Evolutionary conservation across 306 rosid species (phyloP).

Genomic region (Erythrophleum fordii): DNA sequence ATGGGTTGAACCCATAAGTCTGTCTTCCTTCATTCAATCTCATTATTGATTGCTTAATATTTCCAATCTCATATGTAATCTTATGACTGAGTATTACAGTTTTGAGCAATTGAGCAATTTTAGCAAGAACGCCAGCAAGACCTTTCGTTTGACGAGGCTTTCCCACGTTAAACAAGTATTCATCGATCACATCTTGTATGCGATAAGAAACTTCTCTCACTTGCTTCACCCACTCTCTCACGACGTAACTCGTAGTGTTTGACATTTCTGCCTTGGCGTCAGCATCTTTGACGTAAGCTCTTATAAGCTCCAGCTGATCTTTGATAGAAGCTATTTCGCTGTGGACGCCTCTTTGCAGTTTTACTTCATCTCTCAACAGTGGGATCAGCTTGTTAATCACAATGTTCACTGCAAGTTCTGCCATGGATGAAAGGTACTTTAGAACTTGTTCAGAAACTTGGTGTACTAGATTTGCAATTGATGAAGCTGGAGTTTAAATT

Average conservation of each 20-base stretch:
- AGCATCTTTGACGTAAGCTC: neutral
- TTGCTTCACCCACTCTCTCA: slow-evolving; percentile 8
- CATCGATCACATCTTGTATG: too few relatives aligned
- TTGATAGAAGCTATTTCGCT: neutral
- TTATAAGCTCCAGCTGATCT: neutral
- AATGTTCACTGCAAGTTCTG: neutral
- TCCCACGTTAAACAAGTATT: neutral
- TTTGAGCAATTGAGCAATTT: too few relatives aligned
- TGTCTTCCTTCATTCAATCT: too few relatives aligned
- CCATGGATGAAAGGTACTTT: neutral
- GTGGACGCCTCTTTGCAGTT: neutral
- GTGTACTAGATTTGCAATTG: too few relatives aligned
- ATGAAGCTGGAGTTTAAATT: too few relatives aligned
- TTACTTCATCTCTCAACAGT: neutral
- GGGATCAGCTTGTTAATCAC: neutral
- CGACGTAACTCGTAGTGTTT: neutral
- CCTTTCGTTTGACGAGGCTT: too few relatives aligned
- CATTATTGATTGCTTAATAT: too few relatives aligned
- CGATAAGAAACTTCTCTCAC: slow-evolving; percentile 7
- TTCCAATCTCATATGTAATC: too few relatives aligned
- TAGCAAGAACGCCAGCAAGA: too few relatives aligned
- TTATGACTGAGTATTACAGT: too few relatives aligned
- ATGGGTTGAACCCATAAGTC: too few relatives aligned
- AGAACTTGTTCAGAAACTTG: too few relatives aligned
- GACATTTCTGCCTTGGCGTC: neutral